phyloP scores from a whole-genome alignment of 2,329 filamentous ascomycete species.

The Laburnicola sp. region DNA sequence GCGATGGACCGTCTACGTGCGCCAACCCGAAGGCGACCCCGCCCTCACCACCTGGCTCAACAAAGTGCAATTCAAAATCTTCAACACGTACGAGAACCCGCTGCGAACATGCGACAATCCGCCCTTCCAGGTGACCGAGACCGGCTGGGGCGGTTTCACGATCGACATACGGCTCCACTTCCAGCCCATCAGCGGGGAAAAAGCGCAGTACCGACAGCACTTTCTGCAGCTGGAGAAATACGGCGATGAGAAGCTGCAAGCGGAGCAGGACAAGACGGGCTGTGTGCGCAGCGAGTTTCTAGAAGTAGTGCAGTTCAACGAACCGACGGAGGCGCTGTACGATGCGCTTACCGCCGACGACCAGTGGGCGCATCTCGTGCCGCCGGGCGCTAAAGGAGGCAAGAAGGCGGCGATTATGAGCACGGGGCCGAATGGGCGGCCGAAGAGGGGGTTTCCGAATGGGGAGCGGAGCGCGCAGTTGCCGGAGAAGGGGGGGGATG shows the following conservation, averaged over 20 bases:
- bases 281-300: slow-evolving; percentile 78
- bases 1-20: slow-evolving; percentile 93
- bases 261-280: slow-evolving; percentile 57
- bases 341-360: slow-evolving; percentile 79
- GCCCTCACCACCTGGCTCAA: slow-evolving; percentile 95
- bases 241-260: slow-evolving; percentile 68
- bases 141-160: slow-evolving; percentile 97
- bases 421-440: slow-evolving; percentile 35
- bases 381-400: slow-evolving; percentile 45
- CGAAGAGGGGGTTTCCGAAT: slow-evolving; percentile 41
- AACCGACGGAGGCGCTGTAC: slow-evolving; percentile 91
- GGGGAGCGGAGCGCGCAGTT: slow-evolving; percentile 43
- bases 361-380: slow-evolving; percentile 54
- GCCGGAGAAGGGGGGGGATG: slow-evolving; percentile 39
- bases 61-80: slow-evolving; percentile 96
- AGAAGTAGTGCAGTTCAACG: slow-evolving; percentile 96
- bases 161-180: slow-evolving; percentile 96
- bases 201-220: slow-evolving; percentile 94
- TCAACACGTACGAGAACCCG: slow-evolving; percentile 93
- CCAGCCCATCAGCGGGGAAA: slow-evolving; percentile 82
- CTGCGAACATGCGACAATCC: slow-evolving; percentile 74
- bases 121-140: slow-evolving; percentile 85
- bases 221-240: slow-evolving; percentile 90
- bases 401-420: slow-evolving; percentile 39
- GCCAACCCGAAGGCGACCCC: slow-evolving; percentile 78